These are phyloP conservation scores for Aspergillus sp. DNA, from an alignment of 2,329 filamentous ascomycete genomes.

Conservation along the genomic window DNA sequence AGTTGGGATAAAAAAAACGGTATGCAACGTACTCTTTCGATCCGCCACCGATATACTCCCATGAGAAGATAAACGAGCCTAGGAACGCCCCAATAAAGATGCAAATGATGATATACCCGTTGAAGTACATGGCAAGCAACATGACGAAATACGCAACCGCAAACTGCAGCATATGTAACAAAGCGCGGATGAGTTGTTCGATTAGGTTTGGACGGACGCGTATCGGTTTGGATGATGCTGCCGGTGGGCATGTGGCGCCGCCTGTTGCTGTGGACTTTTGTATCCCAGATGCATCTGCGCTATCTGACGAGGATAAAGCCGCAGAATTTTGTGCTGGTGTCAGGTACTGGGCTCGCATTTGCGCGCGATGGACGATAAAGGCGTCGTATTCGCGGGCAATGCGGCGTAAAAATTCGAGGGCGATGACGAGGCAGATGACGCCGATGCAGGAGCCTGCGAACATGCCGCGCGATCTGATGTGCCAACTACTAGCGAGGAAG, in stretches of 20 bases:
- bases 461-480: conserved; percentile 66
- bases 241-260: background rate
- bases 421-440: conserved; percentile 70
- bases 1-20: background rate
- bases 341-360: conserved; percentile 30
- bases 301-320: background rate
- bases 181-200: conserved; percentile 66
- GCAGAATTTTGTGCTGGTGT: background rate
- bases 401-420: conserved; percentile 71
- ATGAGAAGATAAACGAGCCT: conserved; percentile 72
- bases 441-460: conserved; percentile 81
- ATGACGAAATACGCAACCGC: conserved; percentile 77
- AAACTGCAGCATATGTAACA: conserved; percentile 70
- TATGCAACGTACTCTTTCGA: conserved; percentile 16
- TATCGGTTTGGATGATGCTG: conserved; percentile 15
- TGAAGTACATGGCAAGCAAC: conserved; percentile 65
- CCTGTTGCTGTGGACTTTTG: background rate
- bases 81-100: conserved; percentile 76
- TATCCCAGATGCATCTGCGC: background rate
- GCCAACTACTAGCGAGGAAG: conserved; percentile 71
- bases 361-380: conserved; percentile 57
- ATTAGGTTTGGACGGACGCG: conserved; percentile 56
- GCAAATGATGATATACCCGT: conserved; percentile 75
- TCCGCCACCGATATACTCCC: conserved; percentile 50
- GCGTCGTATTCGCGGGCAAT: conserved; percentile 71